Evolutionary conservation across 805 yeast genomes (phyloP), one percentile per base, ranked within the genome.

Genomic region (Suhomyces xylopsoci): DNA sequence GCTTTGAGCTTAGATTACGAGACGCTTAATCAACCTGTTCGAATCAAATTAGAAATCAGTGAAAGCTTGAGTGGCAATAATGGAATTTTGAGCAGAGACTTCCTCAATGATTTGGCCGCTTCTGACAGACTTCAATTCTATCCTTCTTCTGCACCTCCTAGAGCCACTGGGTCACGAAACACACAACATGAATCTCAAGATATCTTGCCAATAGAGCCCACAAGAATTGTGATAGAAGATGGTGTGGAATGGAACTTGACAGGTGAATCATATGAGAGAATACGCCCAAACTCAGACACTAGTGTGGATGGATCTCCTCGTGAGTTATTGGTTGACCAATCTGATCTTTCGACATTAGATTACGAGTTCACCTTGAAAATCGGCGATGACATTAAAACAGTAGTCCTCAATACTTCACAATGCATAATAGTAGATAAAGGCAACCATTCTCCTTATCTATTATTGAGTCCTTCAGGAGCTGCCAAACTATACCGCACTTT

Each of bases 371-470:
- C 58, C 5, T 41, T 65, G 20, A 54, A 51, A 9, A 49, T 55
- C 15, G 68, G 61, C 10, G 52, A 49, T 4, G 50, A 48, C 9
- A 49, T 43, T 4, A 46, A 52, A 25, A 47, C 25, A 4, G 68
- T 65, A 2, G 51, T 52, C 2, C 62, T 77, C 49, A 67, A 67
- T 45, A 62, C 76, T 0, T 74, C 76, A 22, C 79, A 78, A 46
- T 76, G 80, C 56, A 74, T 77, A 10, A 54, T 77, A 5, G 81
- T 76, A 25, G 67, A 69, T 38, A 57, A 63, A 10, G 62, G 59
- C 2, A 60, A 56, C 12, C 64, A 65, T 38, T 64, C 61, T 12
- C 79, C 80, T 5, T 78, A 77, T 49, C 40, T 77, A 2, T 59
- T 77, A 42, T 42, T 78, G 3, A 76, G 67, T 51, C 67, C 69